These are phyloP conservation scores for Vigna hirtella DNA, from an alignment of 306 rosid species.

Conservation along the genomic window DNA sequence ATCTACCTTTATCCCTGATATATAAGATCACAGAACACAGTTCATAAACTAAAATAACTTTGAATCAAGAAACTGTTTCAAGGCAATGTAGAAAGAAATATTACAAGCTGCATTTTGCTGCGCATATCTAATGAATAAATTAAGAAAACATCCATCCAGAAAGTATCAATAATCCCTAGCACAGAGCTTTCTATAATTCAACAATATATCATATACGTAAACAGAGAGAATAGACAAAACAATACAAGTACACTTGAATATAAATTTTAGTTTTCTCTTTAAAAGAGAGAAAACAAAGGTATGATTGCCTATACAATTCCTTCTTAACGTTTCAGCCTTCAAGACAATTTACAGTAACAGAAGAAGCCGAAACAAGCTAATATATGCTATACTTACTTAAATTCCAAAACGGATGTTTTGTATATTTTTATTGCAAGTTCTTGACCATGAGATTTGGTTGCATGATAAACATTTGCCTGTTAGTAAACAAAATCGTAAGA, in stretches of 20 bases:
- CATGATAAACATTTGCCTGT: constrained; percentile 98
- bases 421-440: constrained; percentile 89
- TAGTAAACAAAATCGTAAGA: constrained; percentile 24
- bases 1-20: constrained; percentile 90
- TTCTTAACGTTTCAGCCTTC: constrained; percentile 1
- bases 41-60: constrained; percentile 27
- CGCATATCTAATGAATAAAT: constrained; percentile 15
- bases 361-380: constrained; percentile 36
- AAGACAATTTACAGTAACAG: neutral
- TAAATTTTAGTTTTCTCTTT: neutral
- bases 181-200: neutral
- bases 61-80: constrained; percentile 2
- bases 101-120: neutral
- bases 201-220: neutral
- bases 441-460: constrained; percentile 78
- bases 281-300: neutral
- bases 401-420: constrained; percentile 87
- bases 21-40: constrained; percentile 37
- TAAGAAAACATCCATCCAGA: constrained; percentile 5
- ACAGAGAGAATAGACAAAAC: neutral
- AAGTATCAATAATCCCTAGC: neutral
- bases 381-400: constrained; percentile 64
- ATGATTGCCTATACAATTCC: neutral
- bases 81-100: neutral
- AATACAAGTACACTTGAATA: constrained; percentile 6